phyloP scores from a whole-genome alignment of 352 stramenopile species.

The Phytophthora capsici region DNA sequence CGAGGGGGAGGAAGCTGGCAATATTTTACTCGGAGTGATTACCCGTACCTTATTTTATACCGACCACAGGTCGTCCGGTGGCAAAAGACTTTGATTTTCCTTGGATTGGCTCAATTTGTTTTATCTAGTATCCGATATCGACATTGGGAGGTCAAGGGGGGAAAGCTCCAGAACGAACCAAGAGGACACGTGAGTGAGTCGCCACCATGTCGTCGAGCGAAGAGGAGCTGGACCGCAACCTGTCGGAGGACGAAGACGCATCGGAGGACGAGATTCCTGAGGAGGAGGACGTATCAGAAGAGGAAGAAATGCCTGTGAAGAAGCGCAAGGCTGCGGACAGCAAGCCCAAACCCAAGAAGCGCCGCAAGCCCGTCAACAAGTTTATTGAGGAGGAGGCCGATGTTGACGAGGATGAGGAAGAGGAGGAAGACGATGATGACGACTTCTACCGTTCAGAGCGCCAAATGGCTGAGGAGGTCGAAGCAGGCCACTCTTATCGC shows the following conservation, averaged over 20 bases:
- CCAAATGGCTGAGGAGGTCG: slow-evolving; percentile 78
- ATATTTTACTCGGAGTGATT: slow-evolving; percentile 32
- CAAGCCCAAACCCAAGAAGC: slow-evolving; percentile 87
- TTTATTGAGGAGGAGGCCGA: slow-evolving; percentile 91
- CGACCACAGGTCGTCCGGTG: slow-evolving; percentile 5
- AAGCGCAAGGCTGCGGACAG: slow-evolving; percentile 75
- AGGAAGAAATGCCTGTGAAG: slow-evolving; percentile 66
- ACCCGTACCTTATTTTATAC: slow-evolving; percentile 9
- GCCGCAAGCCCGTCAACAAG: slow-evolving; percentile 85
- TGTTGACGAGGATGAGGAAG: slow-evolving; percentile 87
- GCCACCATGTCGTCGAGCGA: slow-evolving; percentile 88
- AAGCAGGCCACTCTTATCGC: slow-evolving; percentile 63
- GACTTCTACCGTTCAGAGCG: slow-evolving; percentile 84
- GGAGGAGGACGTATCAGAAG: slow-evolving; percentile 68
- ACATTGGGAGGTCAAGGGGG: slow-evolving; percentile 19
- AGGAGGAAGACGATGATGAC: slow-evolving; percentile 86
- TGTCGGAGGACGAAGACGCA: slow-evolving; percentile 81
- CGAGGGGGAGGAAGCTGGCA: slow-evolving; percentile 34
- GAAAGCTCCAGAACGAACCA: slow-evolving; percentile 34
- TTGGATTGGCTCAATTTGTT: slow-evolving; percentile 14
- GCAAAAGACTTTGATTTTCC: neutral
- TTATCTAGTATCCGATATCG: slow-evolving; percentile 20
- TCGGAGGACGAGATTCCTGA: slow-evolving; percentile 82
- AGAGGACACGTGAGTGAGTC: slow-evolving; percentile 10
- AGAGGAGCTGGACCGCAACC: slow-evolving; percentile 83